phyloP scores from a whole-genome alignment of 1,284 basidiomycete genomes.

The Schizophyllum amplum region DNA sequence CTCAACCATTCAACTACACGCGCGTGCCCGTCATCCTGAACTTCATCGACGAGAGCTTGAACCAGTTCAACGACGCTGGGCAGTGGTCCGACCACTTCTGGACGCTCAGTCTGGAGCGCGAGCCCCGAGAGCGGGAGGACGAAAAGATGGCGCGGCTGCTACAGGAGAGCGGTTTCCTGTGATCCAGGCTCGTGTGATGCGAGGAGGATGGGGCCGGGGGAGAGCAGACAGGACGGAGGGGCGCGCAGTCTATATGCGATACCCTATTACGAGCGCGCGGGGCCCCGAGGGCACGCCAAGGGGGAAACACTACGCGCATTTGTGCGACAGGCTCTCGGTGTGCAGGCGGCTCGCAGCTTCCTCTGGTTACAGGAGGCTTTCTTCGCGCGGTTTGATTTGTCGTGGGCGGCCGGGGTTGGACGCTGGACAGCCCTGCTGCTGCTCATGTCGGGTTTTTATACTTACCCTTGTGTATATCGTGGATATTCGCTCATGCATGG shows the following conservation, averaged over 20 bases:
- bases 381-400: not conserved
- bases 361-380: too few species aligned
- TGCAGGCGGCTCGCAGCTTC: not conserved
- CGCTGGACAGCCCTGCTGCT: not conserved
- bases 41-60: conserved; percentile 75
- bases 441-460: not conserved
- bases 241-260: not conserved
- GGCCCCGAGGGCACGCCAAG: not conserved
- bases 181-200: conserved; percentile 12
- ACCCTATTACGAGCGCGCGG: not conserved
- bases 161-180: conserved; percentile 84
- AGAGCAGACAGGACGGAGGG: too few species aligned
- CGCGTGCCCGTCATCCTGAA: conserved; percentile 60
- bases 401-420: not conserved
- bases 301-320: not conserved
- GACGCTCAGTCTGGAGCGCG: conserved; percentile 77
- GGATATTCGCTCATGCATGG: not conserved
- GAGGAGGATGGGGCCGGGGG: not conserved
- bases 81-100: conserved; percentile 73
- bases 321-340: not conserved
- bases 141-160: conserved; percentile 87
- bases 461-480: not conserved
- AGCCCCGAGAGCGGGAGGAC: conserved; percentile 90
- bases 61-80: conserved; percentile 54
- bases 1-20: conserved; percentile 82